These are phyloP conservation scores for Trichoderma sp. DNA, from an alignment of 2,329 filamentous ascomycete genomes.

Conservation along the genomic window DNA sequence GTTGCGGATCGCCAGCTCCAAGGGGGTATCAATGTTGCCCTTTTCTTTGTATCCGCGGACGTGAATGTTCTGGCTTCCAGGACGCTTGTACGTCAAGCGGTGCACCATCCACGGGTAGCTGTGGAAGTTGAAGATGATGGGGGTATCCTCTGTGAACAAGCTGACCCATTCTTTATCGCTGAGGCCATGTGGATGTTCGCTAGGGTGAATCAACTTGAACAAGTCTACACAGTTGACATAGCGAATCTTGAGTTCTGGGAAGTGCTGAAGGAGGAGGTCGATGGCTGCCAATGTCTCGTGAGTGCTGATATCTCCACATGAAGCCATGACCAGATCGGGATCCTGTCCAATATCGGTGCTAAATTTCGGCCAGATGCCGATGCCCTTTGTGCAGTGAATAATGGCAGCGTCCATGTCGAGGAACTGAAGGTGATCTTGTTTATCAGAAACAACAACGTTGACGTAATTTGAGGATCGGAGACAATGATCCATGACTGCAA, in stretches of 20 bases:
- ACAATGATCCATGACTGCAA: constrained; percentile 71
- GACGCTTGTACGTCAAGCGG: constrained; percentile 74
- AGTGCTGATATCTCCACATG: constrained; percentile 74
- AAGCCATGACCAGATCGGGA: constrained; percentile 76
- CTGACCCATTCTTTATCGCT: constrained; percentile 66
- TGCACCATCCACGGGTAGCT: constrained; percentile 81
- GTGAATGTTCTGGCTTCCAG: constrained; percentile 68
- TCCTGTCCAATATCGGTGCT: constrained; percentile 70
- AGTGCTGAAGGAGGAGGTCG: constrained; percentile 70
- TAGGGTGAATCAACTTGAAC: constrained; percentile 74
- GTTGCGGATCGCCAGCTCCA: constrained; percentile 78
- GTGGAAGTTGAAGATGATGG: constrained; percentile 84
- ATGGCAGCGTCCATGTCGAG: constrained; percentile 74
- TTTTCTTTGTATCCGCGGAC: constrained; percentile 83
- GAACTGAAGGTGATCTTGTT: constrained; percentile 77
- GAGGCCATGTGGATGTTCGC: constrained; percentile 74
- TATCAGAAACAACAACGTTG: constrained; percentile 79
- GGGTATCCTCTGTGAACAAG: constrained; percentile 72
- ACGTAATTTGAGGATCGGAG: constrained; percentile 75
- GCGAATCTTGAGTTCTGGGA: constrained; percentile 74
- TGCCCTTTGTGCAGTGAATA: constrained; percentile 76
- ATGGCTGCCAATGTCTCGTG: constrained; percentile 76
- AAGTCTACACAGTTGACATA: constrained; percentile 81
- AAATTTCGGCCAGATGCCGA: constrained; percentile 78
- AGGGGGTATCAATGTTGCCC: constrained; percentile 81